Evolutionary conservation across 441 rosid species (phyloP).

Genomic region (Arabidopsis hybrid): DNA sequence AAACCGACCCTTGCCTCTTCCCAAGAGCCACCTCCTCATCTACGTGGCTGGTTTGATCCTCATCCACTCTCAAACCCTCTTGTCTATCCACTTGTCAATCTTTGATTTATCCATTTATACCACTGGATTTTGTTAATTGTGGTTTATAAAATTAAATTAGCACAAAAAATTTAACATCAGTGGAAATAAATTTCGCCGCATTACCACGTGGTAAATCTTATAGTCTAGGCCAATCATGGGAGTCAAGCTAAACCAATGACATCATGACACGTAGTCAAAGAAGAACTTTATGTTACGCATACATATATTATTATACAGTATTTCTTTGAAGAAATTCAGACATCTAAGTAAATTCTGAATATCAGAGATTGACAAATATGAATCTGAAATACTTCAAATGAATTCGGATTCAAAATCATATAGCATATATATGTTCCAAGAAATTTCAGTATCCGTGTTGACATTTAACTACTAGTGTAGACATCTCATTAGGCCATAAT

Average conservation of each 20-base stretch:
- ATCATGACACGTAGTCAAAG: neutral
- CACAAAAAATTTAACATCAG: no score
- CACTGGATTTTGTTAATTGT: slow-evolving; percentile 18
- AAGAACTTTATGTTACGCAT: neutral
- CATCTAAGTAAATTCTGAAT: neutral
- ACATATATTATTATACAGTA: no score
- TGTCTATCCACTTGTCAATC: slow-evolving; percentile 31
- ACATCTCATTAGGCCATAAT: neutral
- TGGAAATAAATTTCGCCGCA: neutral
- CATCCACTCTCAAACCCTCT: slow-evolving; percentile 38
- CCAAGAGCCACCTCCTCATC: slow-evolving; percentile 44
- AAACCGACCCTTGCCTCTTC: slow-evolving; percentile 48
- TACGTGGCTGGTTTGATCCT: slow-evolving; percentile 38
- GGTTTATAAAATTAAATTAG: neutral
- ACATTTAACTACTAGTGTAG: neutral
- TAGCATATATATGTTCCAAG: neutral
- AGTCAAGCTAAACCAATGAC: slow-evolving; percentile 1
- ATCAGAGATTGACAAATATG: neutral
- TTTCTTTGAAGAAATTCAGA: no score
- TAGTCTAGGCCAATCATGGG: neutral
- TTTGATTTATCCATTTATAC: slow-evolving; percentile 28
- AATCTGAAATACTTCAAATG: neutral
- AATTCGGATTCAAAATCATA: neutral
- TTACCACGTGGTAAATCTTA: neutral
- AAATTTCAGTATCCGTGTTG: neutral